Base-by-base conservation (phyloP, 2,329 filamentous ascomycete species). In the Verruconis gallopava region DNA sequence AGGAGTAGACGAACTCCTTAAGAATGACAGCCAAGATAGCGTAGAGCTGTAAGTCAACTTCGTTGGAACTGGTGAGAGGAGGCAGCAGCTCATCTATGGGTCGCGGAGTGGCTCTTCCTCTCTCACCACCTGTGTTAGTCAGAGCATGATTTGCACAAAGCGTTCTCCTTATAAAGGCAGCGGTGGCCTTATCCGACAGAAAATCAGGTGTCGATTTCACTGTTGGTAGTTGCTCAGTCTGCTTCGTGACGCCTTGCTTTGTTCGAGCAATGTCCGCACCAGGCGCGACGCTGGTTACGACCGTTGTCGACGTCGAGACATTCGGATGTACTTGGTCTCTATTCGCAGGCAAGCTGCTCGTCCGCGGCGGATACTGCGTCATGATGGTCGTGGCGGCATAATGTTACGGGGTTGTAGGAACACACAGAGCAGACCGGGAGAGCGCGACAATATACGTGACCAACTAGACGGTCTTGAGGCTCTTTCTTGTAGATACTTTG, bases 11-110 rank as follows among this genome's bases (percentile, higher is more conserved):
- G 58, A 86, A 94, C 49, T 95, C 86, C 54, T 83, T 79, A 52
- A 95, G 70, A 47, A 96, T 77, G 45, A 96, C 81, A 40, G 91
- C 83, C 46, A 98, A 78, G 46, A 96, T 74, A 20, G 85, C 89
- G 58, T 96, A 98, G 3, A 98, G 72, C 63, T 98, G 83, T 44
- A 93, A 66, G 60, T 98, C 91, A 46, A 96, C 77, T 51, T 93
- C 85, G 59, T 94, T 93, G 40, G 85, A 86, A 65, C 86, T 94
- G 38, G 89, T 96, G 54, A 98, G 69, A 30, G 88, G 86, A 45
- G 89, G 91, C 36, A 98, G 68, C 34, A 94, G 67, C 51, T 88
- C 81, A 46, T 93, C 78, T 50, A 93, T 79, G 38, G 84, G 74
- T 53, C 68, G 68, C 35, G 72, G 73, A 51, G 63, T 80, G 67